A percentile compares a stretch with the other conserved stretches of the same genome.
These are phyloP conservation scores for barley (Hordeum vulgare) DNA, from an alignment of 176 grass and related monocot species.

Conservation along the genomic window DNA sequence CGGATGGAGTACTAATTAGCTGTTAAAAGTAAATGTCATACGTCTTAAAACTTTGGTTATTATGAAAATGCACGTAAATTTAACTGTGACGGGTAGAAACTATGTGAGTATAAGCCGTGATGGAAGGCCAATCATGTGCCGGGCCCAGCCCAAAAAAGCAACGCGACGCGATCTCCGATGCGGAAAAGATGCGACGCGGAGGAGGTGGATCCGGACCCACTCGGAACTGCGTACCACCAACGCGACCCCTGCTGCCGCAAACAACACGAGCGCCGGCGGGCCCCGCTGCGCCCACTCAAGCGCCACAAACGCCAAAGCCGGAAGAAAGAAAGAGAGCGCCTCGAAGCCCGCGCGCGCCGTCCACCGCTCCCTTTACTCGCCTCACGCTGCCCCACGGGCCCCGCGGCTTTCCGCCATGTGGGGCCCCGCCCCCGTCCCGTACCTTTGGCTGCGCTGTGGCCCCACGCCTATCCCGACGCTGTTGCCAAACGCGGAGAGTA, in stretches of 20 bases:
- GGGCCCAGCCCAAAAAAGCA: neutral
- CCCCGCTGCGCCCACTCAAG: neutral
- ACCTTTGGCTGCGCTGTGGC: no score
- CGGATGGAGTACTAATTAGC: no score
- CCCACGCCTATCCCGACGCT: no score
- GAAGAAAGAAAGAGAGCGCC: neutral
- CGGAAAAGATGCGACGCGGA: neutral
- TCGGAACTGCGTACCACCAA: slow-evolving; percentile 20
- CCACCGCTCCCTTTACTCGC: neutral
- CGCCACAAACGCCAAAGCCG: neutral
- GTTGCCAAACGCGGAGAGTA: no score
- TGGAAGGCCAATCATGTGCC: neutral
- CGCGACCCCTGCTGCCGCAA: slow-evolving; percentile 5
- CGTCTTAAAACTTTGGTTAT: no score
- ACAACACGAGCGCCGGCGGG: neutral
- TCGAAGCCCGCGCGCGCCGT: slow-evolving; percentile 1
- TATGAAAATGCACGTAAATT: no score
- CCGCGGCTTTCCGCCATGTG: neutral
- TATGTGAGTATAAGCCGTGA: no score
- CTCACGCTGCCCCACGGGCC: neutral
- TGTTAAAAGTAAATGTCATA: no score
- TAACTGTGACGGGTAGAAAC: no score
- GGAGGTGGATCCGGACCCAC: neutral
- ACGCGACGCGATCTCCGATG: neutral
- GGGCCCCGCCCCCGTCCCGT: neutral